Conservation (phyloP, 148 eudicot species). For the Fallopia convolvulus region DNA sequence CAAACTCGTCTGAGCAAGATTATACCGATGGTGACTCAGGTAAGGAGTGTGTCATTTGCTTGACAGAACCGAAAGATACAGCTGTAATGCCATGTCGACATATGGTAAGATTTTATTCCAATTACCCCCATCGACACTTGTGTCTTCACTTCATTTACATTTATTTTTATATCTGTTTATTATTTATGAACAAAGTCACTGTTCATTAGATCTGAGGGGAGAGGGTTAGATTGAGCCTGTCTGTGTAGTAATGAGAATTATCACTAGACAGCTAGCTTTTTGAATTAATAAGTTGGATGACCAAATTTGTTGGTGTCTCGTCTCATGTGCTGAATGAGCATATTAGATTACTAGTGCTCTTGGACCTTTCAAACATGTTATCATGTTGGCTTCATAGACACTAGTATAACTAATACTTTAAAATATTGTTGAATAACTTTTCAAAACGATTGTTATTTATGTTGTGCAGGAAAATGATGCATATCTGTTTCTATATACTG, state of each 20-base stretch:
- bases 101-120: conserved; percentile 49
- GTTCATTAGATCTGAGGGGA: neutral
- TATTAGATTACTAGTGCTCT: neutral
- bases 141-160: neutral
- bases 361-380: neutral
- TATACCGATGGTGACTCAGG: conserved; percentile 51
- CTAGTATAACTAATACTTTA: neutral
- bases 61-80: conserved; percentile 78
- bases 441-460: neutral
- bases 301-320: neutral
- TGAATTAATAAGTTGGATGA: neutral
- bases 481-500: neutral
- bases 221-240: neutral
- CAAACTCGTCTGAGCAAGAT: conserved; percentile 38
- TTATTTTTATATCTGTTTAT: neutral
- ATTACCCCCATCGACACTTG: neutral
- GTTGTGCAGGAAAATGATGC: neutral
- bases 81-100: conserved; percentile 86
- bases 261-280: neutral
- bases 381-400: neutral
- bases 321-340: neutral
- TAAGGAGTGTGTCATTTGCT: conserved; percentile 83
- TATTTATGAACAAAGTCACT: neutral
- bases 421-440: neutral
- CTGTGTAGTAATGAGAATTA: neutral